Evolutionary conservation across 495 filamentous ascomycete species (phyloP).

Genomic region (Parathielavia hyrcaniae): DNA sequence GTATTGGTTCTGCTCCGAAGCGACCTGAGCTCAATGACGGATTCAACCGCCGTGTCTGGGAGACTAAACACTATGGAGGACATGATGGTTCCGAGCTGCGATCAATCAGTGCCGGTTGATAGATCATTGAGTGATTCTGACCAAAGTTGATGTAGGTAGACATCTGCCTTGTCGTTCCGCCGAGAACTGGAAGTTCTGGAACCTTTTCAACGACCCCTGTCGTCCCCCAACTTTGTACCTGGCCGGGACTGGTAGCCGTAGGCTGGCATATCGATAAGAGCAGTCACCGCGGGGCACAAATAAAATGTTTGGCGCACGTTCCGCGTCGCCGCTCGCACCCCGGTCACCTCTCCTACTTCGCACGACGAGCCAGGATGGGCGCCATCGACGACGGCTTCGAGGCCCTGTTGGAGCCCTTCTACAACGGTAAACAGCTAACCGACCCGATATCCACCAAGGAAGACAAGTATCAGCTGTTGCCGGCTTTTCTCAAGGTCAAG

Average conservation of each 20-base stretch:
- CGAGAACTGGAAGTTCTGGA: neutral
- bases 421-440: constrained; percentile 86
- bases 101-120: no score
- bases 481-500: constrained; percentile 95
- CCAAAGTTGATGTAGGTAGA: no score
- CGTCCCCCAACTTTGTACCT: constrained; percentile 25
- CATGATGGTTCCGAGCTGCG: no score
- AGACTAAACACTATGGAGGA: no score
- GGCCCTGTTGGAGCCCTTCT: constrained; percentile 88
- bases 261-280: constrained; percentile 14
- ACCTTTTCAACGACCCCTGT: neutral
- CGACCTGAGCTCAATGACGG: no score
- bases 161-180: neutral
- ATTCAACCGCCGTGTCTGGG: no score
- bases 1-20: no score
- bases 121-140: no score
- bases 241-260: no score
- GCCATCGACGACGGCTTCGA: constrained; percentile 60
- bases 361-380: constrained; percentile 35
- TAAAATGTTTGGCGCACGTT: constrained; percentile 16
- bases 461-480: constrained; percentile 95
- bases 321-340: constrained; percentile 1
- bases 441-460: constrained; percentile 86
- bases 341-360: constrained; percentile 16
- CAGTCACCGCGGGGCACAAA: constrained; percentile 23